Base-by-base conservation (phyloP, 2,329 filamentous ascomycete genomes). In the Aaosphaeria pasadenensis region DNA sequence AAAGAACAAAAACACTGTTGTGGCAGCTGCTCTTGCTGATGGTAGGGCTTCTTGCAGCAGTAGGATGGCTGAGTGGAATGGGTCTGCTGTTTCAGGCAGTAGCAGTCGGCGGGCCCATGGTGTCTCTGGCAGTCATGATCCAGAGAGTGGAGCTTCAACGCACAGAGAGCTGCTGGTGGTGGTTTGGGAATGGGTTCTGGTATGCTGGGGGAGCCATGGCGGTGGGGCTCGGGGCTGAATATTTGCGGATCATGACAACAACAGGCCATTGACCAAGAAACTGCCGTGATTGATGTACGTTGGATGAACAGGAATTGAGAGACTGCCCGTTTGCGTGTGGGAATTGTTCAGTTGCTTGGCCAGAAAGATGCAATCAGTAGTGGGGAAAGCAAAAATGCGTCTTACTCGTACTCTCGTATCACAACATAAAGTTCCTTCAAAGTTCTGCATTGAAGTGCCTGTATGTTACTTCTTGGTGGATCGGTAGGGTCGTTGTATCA, bases 141-240 rank as follows among this genome's bases (percentile, higher is more conserved):
- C 17, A 28, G 5, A 28, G 13, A 13, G 45, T 44, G 7, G 32
- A 47, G 5, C 30, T 47, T 6, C 7, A 17, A 30, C 7, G 13
- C 11, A 17, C 30, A 5, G 41, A 39, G n/a, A 47, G 45, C 29
- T 43, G 45, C 30, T 47, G 40, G 40, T 47, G 40, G 41, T 43
- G 40, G 40, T 47, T 47, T 33, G 17, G 11, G 7, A 44, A 47
- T 28, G 41, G 45, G 5, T 47, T 47, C 31, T 47, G 45, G 45
- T 30, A 11, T 43, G 41, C 29, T 31, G 41, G 41, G 6, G 41
- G 41, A 7, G 7, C 29, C 7, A 49, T 43, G 40, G 47, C 45
- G 33, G 44, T 44, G 40, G 49, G 49, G 4, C 42, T 47, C 11
- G 36, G 44, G 31, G 42, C 43, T 28, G 49, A 52, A 28, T 46